A percentile compares a stretch with the other conserved stretches of the same genome.
phyloP scores from a whole-genome alignment of 768 basidiomycete species.

The Tylopilus sp. region DNA sequence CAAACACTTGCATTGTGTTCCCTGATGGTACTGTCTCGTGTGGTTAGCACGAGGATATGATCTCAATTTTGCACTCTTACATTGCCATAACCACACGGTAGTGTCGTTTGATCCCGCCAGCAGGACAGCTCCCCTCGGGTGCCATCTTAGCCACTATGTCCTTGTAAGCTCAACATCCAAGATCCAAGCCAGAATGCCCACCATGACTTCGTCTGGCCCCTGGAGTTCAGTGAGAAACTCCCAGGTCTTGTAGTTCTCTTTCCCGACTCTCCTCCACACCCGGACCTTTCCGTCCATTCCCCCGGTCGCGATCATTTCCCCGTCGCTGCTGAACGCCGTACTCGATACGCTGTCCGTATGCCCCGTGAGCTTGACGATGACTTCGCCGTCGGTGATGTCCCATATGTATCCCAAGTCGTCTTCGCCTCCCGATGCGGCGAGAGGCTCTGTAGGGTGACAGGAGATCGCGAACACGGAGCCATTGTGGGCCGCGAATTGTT shows the following conservation, averaged over 20 bases:
- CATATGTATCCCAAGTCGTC: slow-evolving; percentile 95
- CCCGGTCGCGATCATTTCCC: slow-evolving; percentile 90
- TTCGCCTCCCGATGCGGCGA: slow-evolving; percentile 92
- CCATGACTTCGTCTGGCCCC: slow-evolving; percentile 95
- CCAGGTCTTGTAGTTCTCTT: slow-evolving; percentile 75
- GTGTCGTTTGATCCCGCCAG: slow-evolving; percentile 91
- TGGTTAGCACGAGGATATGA: not conserved
- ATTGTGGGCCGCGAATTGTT: slow-evolving; percentile 63
- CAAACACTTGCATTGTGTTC: slow-evolving; percentile 93
- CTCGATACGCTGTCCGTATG: slow-evolving; percentile 89
- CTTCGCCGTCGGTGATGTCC: slow-evolving; percentile 78
- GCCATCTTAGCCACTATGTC: slow-evolving; percentile 87
- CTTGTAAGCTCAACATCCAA: slow-evolving; percentile 4
- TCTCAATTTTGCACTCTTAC: slow-evolving; percentile 42
- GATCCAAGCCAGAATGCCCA: slow-evolving; percentile 37
- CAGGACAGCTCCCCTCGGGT: slow-evolving; percentile 87
- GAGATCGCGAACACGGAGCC: slow-evolving; percentile 83
- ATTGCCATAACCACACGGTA: slow-evolving; percentile 96
- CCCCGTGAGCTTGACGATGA: slow-evolving; percentile 81
- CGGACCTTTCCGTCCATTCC: slow-evolving; percentile 97
- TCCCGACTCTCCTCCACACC: slow-evolving; percentile 85
- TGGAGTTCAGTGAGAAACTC: slow-evolving; percentile 92
- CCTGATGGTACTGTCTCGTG: slow-evolving; percentile 78
- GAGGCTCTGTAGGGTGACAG: slow-evolving; percentile 73
- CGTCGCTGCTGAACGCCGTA: slow-evolving; percentile 80